Evolutionary conservation across 2,329 filamentous ascomycete genomes (phyloP), one percentile per base, ranked within the genome.

Genomic region (Aspergillus aculeatinus): DNA sequence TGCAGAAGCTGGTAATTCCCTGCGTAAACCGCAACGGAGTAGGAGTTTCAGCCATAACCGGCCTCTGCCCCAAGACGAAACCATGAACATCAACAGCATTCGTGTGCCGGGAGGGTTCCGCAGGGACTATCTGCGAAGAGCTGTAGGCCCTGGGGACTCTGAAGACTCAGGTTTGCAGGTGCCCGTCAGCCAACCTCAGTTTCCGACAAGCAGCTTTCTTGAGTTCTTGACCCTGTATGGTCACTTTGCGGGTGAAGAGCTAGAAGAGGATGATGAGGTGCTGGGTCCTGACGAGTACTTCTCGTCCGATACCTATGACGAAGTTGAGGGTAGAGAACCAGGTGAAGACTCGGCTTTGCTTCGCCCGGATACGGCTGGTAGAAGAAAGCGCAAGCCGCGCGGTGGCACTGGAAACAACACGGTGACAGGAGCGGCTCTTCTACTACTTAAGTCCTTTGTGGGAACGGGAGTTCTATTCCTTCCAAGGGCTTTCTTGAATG

Each of bases 401-500:
- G 85, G 87, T 55, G 85, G 87, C 25, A 87, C 84, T 62, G 91
- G 93, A 44, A 92, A 88, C 57, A 93, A 91, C 68, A 89, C 86
- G 53, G 87, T 90, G 3, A 88, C 87, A 64, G 91, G 90, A 63
- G 94, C 95, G 10, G 88, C 90, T 11, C 77, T 97, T 67, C 83
- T 99, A 57, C 82, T 99, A 48, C 86, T 99, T 66, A 99, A 99
- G 80, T 98, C 94, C 0, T 99, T 99, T 72, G 95, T 99, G 51
- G 95, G 96, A 21, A 99, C 95, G 0, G 94, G 94, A 58, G 94
- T 98, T 9, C 82, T 98, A 16, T 98, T 98, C 79, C 80, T 98
- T 35, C 94, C 94, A 0, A 88, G 92, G 51, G 94, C 95, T 4
- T 99, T 95, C 73, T 84, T 97, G 65, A 99, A 96, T 70, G 95